Conservation (phyloP, 371 early-diverging fungal genomes). For the Gilbertella persicaria region DNA sequence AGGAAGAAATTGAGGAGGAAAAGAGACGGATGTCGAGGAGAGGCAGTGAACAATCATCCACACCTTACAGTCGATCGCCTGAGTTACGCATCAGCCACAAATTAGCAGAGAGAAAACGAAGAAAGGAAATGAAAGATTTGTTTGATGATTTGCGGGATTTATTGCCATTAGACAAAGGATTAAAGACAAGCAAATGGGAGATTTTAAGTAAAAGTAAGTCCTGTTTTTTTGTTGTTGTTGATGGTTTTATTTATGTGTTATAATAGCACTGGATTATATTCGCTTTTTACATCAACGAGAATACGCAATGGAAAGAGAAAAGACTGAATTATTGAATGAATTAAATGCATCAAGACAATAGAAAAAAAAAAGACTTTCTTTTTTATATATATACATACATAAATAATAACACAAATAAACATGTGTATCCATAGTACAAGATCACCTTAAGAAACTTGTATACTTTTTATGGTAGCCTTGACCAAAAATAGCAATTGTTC, state of each 20-base stretch:
- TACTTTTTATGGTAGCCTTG: too few species aligned
- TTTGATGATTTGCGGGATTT: conserved; percentile 74
- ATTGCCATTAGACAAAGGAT: conserved; percentile 64
- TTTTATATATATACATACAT: too few species aligned
- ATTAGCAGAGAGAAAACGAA: conserved; percentile 75
- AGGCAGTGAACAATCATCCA: conserved; percentile 9
- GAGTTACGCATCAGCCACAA: conserved; percentile 68
- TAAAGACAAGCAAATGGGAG: conserved; percentile 80
- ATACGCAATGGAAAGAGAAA: conserved; percentile 12
- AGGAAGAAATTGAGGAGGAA: too few species aligned
- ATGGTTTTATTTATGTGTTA: not conserved
- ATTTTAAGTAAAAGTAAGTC: conserved; percentile 65
- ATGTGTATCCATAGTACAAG: too few species aligned
- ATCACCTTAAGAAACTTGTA: too few species aligned
- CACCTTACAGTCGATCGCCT: conserved; percentile 61
- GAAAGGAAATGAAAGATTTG: conserved; percentile 78
- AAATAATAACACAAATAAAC: not conserved
- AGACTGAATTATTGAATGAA: conserved; percentile 13
- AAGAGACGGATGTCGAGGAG: not conserved
- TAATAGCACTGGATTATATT: conserved; percentile 21
- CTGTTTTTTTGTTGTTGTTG: not conserved
- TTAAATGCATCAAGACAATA: conserved; percentile 6
- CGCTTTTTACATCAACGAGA: conserved; percentile 14
- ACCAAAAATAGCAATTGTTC: too few species aligned
- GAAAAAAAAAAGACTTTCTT: not conserved